Conservation (phyloP, 176 grass and related monocot genomes). For the Oropetium thomaeum region DNA sequence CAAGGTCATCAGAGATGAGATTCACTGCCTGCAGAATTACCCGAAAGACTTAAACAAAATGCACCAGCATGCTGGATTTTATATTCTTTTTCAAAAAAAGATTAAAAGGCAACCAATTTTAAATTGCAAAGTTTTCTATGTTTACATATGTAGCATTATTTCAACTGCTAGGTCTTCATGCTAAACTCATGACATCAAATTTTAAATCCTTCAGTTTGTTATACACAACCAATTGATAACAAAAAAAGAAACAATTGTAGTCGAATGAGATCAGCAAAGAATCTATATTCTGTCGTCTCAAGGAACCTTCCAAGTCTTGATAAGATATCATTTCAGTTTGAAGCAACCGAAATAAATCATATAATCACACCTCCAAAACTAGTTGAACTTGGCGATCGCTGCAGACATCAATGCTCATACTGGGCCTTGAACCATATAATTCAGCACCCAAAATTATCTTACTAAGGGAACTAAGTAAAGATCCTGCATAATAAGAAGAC, state of each 20-base stretch:
- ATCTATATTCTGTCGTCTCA: background rate
- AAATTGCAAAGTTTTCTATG: background rate
- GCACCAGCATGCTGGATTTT: background rate
- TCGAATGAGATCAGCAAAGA: slow-evolving; percentile 2
- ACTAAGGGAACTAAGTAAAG: slow-evolving; percentile 55
- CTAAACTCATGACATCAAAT: background rate
- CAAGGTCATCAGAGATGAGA: slow-evolving; percentile 65
- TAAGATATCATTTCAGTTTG: background rate
- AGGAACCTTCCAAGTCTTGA: background rate
- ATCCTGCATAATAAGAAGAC: slow-evolving; percentile 34
- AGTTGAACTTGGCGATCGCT: slow-evolving; percentile 78
- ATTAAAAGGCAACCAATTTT: slow-evolving; percentile 2
- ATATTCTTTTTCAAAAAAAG: slow-evolving; percentile 1
- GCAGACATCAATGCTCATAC: slow-evolving; percentile 70
- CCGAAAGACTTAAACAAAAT: slow-evolving; percentile 35
- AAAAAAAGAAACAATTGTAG: too few relatives aligned
- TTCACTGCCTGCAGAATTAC: slow-evolving; percentile 55
- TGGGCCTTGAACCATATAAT: slow-evolving; percentile 77
- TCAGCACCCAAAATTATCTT: slow-evolving; percentile 61
- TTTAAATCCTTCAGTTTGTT: slow-evolving; percentile 1
- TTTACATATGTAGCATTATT: background rate
- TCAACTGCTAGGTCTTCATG: background rate
- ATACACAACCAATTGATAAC: background rate
- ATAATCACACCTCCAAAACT: slow-evolving; percentile 60
- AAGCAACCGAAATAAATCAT: slow-evolving; percentile 16